phyloP scores from a whole-genome alignment of 495 filamentous ascomycete species.

The Penicillium psychrofluorescens region DNA sequence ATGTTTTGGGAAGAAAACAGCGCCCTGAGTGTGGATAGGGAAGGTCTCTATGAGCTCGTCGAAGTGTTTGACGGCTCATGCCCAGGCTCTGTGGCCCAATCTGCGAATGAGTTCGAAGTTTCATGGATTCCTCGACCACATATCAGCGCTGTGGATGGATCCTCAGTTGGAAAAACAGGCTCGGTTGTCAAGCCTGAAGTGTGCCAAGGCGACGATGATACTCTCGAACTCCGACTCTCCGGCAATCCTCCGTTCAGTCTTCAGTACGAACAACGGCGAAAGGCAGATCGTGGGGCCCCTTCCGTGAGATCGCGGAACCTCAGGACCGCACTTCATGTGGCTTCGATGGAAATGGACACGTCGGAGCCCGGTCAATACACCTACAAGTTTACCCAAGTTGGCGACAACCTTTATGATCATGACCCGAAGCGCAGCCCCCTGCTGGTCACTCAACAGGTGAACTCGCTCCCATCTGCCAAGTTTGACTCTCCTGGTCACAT shows the following conservation, averaged over 20 bases:
- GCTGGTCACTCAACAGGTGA: conserved; percentile 72
- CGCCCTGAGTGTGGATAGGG: conserved; percentile 52
- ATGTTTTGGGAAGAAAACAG: conserved; percentile 60
- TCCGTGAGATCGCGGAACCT: conserved; percentile 57
- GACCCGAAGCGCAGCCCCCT: conserved; percentile 53
- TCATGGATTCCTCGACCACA: conserved; percentile 76
- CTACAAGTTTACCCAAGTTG: conserved; percentile 75
- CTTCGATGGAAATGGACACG: conserved; percentile 78
- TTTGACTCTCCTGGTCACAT: conserved; percentile 87
- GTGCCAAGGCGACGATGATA: conserved; percentile 90
- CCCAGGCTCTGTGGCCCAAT: conserved; percentile 67
- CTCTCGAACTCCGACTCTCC: conserved; percentile 68
- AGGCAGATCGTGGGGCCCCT: conserved; percentile 52
- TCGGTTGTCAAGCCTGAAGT: conserved; percentile 66
- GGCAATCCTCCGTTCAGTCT: conserved; percentile 81
- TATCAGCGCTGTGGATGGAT: conserved; percentile 57
- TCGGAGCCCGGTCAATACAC: conserved; percentile 70
- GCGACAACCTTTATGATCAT: conserved; percentile 77
- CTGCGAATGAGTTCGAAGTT: conserved; percentile 67
- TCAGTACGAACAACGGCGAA: conserved; percentile 70
- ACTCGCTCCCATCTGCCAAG: conserved; percentile 67
- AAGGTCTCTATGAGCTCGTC: conserved; percentile 71
- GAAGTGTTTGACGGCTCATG: conserved; percentile 71
- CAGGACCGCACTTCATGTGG: conserved; percentile 60
- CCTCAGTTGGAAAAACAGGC: conserved; percentile 42